phyloP scores from a whole-genome alignment of 192 early-diverging fungal genomes.

The Podila epigama region DNA sequence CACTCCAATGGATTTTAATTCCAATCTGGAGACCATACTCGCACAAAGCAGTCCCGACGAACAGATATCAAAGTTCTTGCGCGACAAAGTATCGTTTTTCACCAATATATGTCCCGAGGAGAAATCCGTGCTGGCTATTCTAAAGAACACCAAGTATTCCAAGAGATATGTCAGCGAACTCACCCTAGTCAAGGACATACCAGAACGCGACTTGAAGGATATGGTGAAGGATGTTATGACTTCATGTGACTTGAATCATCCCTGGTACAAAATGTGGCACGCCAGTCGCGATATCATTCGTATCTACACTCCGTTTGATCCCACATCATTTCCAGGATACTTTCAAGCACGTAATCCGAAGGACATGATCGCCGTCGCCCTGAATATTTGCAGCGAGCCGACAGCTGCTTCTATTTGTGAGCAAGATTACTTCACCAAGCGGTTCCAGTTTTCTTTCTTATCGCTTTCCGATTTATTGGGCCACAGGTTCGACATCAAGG shows the following conservation, averaged over 20 bases:
- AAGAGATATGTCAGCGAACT: neutral
- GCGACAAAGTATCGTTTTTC: too few relatives aligned
- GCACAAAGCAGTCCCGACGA: too few relatives aligned
- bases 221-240: constrained; percentile 1
- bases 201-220: neutral
- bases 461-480: constrained; percentile 2
- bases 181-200: neutral
- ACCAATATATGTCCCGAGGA: too few relatives aligned
- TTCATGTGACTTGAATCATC: neutral
- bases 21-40: too few relatives aligned
- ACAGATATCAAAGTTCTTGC: too few relatives aligned
- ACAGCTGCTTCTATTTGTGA: neutral
- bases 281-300: constrained; percentile 7
- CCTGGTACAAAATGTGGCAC: constrained; percentile 10
- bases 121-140: too few relatives aligned
- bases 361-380: constrained; percentile 3
- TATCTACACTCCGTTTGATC: neutral
- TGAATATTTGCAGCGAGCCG: constrained; percentile 3
- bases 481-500: constrained; percentile 5
- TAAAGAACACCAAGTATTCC: neutral
- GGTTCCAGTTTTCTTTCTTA: neutral
- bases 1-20: too few relatives aligned
- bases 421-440: neutral
- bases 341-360: constrained; percentile 4
- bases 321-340: constrained; percentile 7